phyloP scores from a whole-genome alignment of 2,329 filamentous ascomycete species.

The Exophiala alcalophila region DNA sequence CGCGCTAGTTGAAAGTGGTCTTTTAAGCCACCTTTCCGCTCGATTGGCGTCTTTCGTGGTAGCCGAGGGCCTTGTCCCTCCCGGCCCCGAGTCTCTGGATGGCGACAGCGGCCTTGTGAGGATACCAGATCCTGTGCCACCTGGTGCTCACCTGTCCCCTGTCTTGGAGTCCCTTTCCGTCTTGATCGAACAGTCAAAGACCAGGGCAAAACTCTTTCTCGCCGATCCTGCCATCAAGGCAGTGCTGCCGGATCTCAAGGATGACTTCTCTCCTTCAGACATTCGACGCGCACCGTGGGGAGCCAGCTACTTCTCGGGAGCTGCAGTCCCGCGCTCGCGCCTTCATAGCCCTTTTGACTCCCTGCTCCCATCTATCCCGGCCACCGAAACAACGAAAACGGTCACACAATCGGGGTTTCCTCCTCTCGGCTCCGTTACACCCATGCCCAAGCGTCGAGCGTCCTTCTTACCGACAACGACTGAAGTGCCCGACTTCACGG shows the following conservation, averaged over 20 bases:
- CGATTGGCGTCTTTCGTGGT: constrained; percentile 68
- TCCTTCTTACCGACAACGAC: constrained; percentile 36
- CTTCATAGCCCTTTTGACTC: constrained; percentile 61
- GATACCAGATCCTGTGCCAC: constrained; percentile 61
- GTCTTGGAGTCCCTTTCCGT: constrained; percentile 74
- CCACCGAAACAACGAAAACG: constrained; percentile 35
- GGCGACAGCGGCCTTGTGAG: constrained; percentile 55
- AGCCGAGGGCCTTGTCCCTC: constrained; percentile 65
- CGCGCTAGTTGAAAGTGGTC: constrained; percentile 66
- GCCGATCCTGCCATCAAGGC: constrained; percentile 67
- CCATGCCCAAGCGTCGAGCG: constrained; percentile 37
- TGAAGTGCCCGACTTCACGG: constrained; percentile 28
- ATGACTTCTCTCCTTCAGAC: constrained; percentile 52
- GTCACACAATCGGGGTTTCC: constrained; percentile 51
- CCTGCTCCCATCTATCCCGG: constrained; percentile 55
- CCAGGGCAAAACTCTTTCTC: constrained; percentile 68
- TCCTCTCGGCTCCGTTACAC: constrained; percentile 47
- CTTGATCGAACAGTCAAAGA: constrained; percentile 75
- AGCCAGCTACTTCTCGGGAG: constrained; percentile 53
- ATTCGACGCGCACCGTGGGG: constrained; percentile 53
- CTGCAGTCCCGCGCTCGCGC: constrained; percentile 46
- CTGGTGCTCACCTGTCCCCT: constrained; percentile 59
- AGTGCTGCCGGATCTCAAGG: constrained; percentile 59
- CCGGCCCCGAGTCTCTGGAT: constrained; percentile 57
- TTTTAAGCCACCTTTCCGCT: constrained; percentile 74